Evolutionary conservation across 352 stramenopile genomes (phyloP), one percentile per base, ranked within the genome.

Genomic region (Phytopythium helicoides): DNA sequence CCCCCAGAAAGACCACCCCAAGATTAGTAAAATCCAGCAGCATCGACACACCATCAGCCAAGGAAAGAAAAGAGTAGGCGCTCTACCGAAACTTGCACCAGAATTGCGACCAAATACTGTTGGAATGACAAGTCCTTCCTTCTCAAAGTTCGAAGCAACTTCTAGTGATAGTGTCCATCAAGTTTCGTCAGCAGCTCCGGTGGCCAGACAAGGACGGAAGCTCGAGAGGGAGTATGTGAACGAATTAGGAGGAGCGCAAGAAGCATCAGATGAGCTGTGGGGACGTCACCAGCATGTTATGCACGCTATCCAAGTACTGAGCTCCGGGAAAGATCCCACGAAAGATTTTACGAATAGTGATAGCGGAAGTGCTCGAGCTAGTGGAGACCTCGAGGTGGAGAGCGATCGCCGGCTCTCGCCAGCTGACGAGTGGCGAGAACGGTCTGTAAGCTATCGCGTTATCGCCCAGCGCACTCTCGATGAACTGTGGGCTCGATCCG

Each of bases 271-370:
- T 18, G 70, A 82, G 25, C 47, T 72, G 22, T 60, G 66, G 16
- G 38, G 61, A 6, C 71, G 64, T 6, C 76, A 85, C 47, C 71
- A 73, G 16, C 68, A 87, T 23, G 72, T 85, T 16, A 53, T 54
- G 14, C 63, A 76, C 4, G 61, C 72, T 22, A 50, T 87, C 21
- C 71, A 81, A 48, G 21, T 58, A 5, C 58, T 87, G 14, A 25
- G 28, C 0, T 45, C 42, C n/a, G 57, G 60, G 10, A 52, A 53
- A 0, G 50, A 14, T 14, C 38, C 47, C 14, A 22, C 14, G 19
- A 37, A 46, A 35, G 34, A 14, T 5, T 26, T 14, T 18, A 3
- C 1, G 15, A 15, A 11, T 38, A 10, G 7, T 21, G 44, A n/a
- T 21, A 45, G n/a, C 46, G 39, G 19, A 28, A 59, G 56, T 22